Percentiles rank a stretch among this genome's conserved stretches.
Evolutionary conservation across 257 asterid genomes (phyloP).

Genomic region (Fraxinus anomala): DNA sequence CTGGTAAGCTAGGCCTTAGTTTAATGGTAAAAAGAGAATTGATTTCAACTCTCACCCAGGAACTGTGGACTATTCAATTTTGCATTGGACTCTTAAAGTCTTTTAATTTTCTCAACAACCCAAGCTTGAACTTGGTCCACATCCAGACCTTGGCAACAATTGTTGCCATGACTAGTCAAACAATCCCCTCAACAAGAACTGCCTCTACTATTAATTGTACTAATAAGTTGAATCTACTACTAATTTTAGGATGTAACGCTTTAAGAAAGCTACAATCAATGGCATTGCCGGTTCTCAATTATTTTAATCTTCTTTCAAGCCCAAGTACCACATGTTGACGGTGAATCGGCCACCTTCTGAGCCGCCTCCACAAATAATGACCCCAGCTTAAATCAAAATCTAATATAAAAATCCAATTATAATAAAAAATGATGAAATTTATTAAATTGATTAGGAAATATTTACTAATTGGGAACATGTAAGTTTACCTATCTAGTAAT

Average conservation of each 20-base stretch:
- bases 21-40: background rate
- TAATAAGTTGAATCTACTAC: background rate
- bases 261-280: background rate
- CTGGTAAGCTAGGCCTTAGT: background rate
- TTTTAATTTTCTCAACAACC: background rate
- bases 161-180: background rate
- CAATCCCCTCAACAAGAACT: background rate
- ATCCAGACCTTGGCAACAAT: background rate
- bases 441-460: no score
- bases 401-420: no score
- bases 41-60: background rate
- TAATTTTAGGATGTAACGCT: background rate
- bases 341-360: no score
- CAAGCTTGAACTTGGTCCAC: background rate
- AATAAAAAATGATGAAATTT: no score
- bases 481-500: no score
- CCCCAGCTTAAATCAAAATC: no score
- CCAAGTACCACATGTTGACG: no score
- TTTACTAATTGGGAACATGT: no score
- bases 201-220: background rate
- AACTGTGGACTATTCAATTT: conserved; percentile 1
- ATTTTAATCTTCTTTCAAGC: background rate
- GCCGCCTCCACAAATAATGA: no score
- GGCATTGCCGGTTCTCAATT: background rate
- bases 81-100: background rate